A percentile compares a stretch with the other conserved stretches of the same genome.
phyloP scores from a whole-genome alignment of 345 rosid species.

The Brassica juncea region DNA sequence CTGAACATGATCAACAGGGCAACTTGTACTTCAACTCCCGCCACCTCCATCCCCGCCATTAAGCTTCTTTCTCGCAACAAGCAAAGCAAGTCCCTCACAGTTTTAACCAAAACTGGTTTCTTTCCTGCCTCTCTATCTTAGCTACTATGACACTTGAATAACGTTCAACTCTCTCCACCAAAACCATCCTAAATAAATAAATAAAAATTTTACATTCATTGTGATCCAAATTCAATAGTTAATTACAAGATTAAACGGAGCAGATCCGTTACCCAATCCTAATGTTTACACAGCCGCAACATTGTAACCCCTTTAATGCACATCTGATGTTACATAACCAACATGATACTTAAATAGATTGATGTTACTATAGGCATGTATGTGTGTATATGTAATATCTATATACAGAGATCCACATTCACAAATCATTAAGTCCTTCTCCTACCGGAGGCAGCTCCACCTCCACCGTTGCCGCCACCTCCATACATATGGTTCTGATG shows the following conservation, averaged over 20 bases:
- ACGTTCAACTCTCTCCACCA: background rate
- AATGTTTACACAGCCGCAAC: conserved; percentile 37
- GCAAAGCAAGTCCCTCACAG: background rate
- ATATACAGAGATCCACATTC: conserved; percentile 37
- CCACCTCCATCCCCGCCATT: conserved; percentile 36
- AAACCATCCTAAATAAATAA: background rate
- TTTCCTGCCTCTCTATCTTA: conserved; percentile 16
- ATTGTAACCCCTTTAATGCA: background rate
- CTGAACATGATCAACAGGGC: conserved; percentile 34
- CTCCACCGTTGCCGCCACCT: conserved; percentile 17
- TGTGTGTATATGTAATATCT: conserved; percentile 26
- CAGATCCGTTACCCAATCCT: conserved; percentile 20
- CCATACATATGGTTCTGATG: conserved; percentile 42
- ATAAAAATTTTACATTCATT: conserved; percentile 11
- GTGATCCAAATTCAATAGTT: conserved; percentile 21
- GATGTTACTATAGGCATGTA: conserved; percentile 14
- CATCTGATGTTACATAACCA: conserved; percentile 17
- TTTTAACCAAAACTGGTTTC: conserved; percentile 6
- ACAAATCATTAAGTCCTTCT: conserved; percentile 33
- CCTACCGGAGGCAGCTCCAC: conserved; percentile 38
- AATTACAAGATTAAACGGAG: conserved; percentile 16
- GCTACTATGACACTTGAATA: background rate
- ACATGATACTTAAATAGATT: conserved; percentile 10
- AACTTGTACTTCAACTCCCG: conserved; percentile 38
- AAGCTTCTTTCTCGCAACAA: conserved; percentile 2